phyloP scores from a whole-genome alignment of 2,329 filamentous ascomycete genomes.

The Aspergillus sp. region DNA sequence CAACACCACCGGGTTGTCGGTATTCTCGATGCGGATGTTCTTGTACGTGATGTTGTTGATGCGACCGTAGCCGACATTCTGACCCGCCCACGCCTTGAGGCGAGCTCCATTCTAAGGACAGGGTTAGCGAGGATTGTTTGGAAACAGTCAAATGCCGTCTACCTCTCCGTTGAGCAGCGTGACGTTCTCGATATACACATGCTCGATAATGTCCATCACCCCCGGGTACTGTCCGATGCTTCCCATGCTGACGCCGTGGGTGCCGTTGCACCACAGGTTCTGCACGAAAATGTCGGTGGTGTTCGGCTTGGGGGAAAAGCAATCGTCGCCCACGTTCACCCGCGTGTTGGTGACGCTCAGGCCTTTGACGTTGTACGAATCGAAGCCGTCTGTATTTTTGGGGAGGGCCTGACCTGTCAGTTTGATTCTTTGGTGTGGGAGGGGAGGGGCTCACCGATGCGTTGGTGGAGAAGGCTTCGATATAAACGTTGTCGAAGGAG shows the following conservation, averaged over 20 bases:
- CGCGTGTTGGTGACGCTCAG: slow-evolving; percentile 51
- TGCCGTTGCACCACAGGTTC: slow-evolving; percentile 61
- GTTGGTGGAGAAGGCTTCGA: slow-evolving; percentile 54
- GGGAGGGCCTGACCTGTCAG: slow-evolving; percentile 36
- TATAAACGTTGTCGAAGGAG: slow-evolving; percentile 53
- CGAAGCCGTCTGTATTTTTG: slow-evolving; percentile 63
- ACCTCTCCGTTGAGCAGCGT: slow-evolving; percentile 53
- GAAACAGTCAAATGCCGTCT: slow-evolving; percentile 2
- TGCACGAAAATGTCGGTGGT: slow-evolving; percentile 57
- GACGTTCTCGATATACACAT: slow-evolving; percentile 59
- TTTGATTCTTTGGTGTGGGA: neutral
- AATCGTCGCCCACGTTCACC: slow-evolving; percentile 59
- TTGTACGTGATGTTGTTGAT: slow-evolving; percentile 63
- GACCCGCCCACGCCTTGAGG: slow-evolving; percentile 61
- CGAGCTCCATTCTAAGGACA: slow-evolving; percentile 52
- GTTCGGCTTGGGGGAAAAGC: slow-evolving; percentile 61
- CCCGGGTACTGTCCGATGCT: slow-evolving; percentile 58
- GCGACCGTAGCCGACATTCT: slow-evolving; percentile 57
- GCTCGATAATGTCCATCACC: slow-evolving; percentile 54
- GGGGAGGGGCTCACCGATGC: slow-evolving; percentile 27
- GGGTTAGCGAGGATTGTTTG: slow-evolving; percentile 17
- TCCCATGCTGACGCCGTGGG: slow-evolving; percentile 57
- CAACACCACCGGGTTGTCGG: slow-evolving; percentile 56
- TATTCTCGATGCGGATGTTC: slow-evolving; percentile 59
- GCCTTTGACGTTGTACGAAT: slow-evolving; percentile 57